These are phyloP conservation scores for Emergomyces orientalis DNA, from an alignment of 2,329 filamentous ascomycete genomes.

Conservation along the genomic window DNA sequence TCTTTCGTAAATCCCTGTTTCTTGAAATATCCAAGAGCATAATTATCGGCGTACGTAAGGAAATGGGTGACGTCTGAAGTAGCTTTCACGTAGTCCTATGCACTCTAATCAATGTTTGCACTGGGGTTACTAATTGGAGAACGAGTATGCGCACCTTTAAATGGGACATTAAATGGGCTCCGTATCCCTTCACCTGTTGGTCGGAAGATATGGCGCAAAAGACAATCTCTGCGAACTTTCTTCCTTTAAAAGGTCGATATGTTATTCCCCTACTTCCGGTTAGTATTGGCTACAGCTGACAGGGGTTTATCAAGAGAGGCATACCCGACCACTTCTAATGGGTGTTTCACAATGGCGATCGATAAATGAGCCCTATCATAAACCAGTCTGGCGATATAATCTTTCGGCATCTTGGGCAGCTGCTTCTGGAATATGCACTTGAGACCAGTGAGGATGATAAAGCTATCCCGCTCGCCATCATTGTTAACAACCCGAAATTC, in stretches of 20 bases:
- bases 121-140: not conserved
- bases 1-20: conserved; percentile 99
- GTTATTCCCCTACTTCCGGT: conserved; percentile 68
- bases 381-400: conserved; percentile 94
- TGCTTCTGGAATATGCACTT: conserved; percentile 99
- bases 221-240: conserved; percentile 93
- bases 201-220: conserved; percentile 97
- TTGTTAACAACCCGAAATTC: conserved; percentile 98
- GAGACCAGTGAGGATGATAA: conserved; percentile 87
- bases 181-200: conserved; percentile 97
- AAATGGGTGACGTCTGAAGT: conserved; percentile 98
- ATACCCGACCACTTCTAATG: conserved; percentile 74
- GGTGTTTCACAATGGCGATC: conserved; percentile 95
- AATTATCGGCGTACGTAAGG: conserved; percentile 96
- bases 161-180: conserved; percentile 95
- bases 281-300: conserved; percentile 10
- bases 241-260: conserved; percentile 84
- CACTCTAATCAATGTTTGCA: conserved; percentile 12
- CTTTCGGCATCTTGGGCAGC: conserved; percentile 97
- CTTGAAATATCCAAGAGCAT: conserved; percentile 97
- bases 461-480: conserved; percentile 74
- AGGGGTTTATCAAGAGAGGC: conserved; percentile 16
- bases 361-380: conserved; percentile 95
- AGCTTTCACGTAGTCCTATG: conserved; percentile 80
- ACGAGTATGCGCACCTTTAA: conserved; percentile 53